Evolutionary conservation across 257 asterid species (phyloP).

Genomic region (Jaltomata sinuosa): DNA sequence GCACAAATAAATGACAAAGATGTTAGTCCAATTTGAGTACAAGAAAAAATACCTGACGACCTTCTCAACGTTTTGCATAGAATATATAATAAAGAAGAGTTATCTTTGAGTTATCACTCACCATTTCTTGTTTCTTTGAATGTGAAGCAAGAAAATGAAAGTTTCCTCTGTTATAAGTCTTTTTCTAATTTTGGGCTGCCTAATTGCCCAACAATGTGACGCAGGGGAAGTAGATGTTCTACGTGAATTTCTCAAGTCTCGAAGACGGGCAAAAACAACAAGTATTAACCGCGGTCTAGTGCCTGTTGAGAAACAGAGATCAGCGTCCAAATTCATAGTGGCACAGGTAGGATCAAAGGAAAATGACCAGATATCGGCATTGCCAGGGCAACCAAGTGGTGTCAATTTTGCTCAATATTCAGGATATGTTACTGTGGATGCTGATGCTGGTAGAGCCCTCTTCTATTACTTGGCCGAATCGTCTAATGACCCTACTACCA

Average conservation of each 20-base stretch:
- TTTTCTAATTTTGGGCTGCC: not conserved
- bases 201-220: not conserved
- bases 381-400: slow-evolving; percentile 30
- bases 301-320: not conserved
- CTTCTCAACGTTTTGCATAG: not conserved
- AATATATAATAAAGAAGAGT: not conserved
- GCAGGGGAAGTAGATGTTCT: not conserved
- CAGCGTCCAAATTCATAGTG: not conserved
- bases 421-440: slow-evolving; percentile 26
- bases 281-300: not conserved
- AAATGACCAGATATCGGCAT: slow-evolving; percentile 21
- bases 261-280: not conserved
- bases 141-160: not conserved
- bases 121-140: not conserved
- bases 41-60: not conserved
- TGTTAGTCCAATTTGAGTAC: not conserved
- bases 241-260: not conserved
- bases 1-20: not conserved
- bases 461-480: slow-evolving; percentile 28
- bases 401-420: slow-evolving; percentile 25
- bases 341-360: slow-evolving; percentile 16
- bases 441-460: slow-evolving; percentile 17
- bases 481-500: slow-evolving; percentile 8
- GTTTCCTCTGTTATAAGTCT: not conserved
- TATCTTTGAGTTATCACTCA: not conserved